Conservation (phyloP, 176 grass and related monocot species). For the Juncus inflexus region DNA sequence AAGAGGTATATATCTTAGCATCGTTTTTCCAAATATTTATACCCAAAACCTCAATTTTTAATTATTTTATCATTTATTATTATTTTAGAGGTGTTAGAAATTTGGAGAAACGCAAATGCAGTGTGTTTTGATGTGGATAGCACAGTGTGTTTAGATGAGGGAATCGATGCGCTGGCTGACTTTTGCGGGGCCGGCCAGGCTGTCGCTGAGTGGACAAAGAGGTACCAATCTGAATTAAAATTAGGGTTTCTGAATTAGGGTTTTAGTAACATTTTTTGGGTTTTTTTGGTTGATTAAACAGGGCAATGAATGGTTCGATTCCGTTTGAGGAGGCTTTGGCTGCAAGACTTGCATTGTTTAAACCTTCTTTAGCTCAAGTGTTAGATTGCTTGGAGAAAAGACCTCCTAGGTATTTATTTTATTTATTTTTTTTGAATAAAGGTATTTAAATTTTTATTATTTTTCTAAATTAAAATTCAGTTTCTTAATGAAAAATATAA, state of each 20-base stretch:
- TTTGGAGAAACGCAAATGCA: slow-evolving; percentile 46
- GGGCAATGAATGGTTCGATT: slow-evolving; percentile 86
- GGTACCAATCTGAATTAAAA: slow-evolving; percentile 21
- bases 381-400: slow-evolving; percentile 63
- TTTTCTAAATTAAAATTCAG: too few relatives aligned
- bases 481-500: too few relatives aligned
- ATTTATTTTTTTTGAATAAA: background rate
- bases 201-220: slow-evolving; percentile 82
- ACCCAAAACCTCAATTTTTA: too few relatives aligned
- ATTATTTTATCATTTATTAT: too few relatives aligned
- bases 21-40: too few relatives aligned
- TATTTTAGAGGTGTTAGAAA: slow-evolving; percentile 45
- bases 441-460: background rate
- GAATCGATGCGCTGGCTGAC: slow-evolving; percentile 80
- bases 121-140: slow-evolving; percentile 96
- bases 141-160: slow-evolving; percentile 81
- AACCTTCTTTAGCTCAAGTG: slow-evolving; percentile 64
- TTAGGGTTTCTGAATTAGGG: slow-evolving; percentile 1
- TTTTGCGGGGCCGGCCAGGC: slow-evolving; percentile 73
- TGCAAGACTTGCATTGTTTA: slow-evolving; percentile 77
- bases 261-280: background rate
- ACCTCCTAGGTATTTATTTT: slow-evolving; percentile 58
- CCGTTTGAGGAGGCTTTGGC: slow-evolving; percentile 85
- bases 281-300: slow-evolving; percentile 19
- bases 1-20: slow-evolving; percentile 25